These are phyloP conservation scores for Calonectria ilicicola DNA, from an alignment of 2,329 filamentous ascomycete species.

Conservation along the genomic window DNA sequence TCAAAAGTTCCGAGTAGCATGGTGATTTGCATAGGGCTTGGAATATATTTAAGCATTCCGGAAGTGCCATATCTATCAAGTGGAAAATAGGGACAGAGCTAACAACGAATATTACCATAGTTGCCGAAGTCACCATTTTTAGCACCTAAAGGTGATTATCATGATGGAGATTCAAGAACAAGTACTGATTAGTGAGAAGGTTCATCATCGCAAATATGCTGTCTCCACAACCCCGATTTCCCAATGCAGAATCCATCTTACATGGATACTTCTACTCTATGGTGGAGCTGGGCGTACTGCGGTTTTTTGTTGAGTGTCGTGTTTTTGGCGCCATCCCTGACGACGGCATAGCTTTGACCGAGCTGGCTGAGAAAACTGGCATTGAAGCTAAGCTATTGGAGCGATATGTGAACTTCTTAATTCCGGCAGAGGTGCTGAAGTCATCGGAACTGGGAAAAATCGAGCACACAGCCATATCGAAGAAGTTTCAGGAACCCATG, in stretches of 20 bases:
- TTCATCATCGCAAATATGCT: too few species aligned
- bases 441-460: background rate
- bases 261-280: constrained; percentile 3
- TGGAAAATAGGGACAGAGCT: too few species aligned
- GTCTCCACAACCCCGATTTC: background rate
- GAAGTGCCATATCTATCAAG: too few species aligned
- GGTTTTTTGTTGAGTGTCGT: background rate
- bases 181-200: too few species aligned
- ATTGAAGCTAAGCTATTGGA: background rate
- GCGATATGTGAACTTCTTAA: background rate
- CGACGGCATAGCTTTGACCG: background rate
- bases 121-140: too few species aligned
- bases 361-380: background rate
- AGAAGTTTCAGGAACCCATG: background rate
- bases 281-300: background rate
- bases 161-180: too few species aligned
- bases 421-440: background rate
- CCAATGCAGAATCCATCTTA: background rate
- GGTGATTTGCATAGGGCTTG: too few species aligned
- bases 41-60: too few species aligned
- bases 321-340: background rate
- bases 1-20: too few species aligned
- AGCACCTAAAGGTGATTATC: too few species aligned
- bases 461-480: background rate
- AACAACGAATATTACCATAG: too few species aligned